Evolutionary conservation across 2,329 filamentous ascomycete genomes (phyloP), one percentile per base, ranked within the genome.

Genomic region (Cytospora mali): DNA sequence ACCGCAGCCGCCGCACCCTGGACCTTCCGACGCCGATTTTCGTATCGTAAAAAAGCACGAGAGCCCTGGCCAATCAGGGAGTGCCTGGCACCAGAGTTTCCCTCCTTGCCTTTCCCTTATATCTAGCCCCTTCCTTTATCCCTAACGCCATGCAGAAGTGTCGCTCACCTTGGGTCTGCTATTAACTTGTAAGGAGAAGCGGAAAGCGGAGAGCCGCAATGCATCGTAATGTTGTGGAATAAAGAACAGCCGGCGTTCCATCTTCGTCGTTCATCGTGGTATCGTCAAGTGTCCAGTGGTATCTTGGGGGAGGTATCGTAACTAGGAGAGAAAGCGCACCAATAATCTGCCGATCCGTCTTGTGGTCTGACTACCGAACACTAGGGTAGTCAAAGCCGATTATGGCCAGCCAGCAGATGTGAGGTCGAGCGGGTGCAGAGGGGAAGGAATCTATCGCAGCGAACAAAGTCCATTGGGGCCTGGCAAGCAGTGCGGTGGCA

Each of bases 221-320:
- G 39, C 51, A 55, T 39, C 35, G 35, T 13, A 61, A 33, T 46
- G 49, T 59, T 42, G 29, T 42, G 25, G 31, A 29, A 42, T 23
- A 48, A 60, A 52, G 42, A 58, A 51, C 35, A 61, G 54, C 49
- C 64, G n/a, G 53, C 61, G 53, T 55, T 48, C 39, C 49, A 39
- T 58, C 57, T n/a, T n/a, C n/a, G 49, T 60, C 58, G 50, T 60
- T 59, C 46, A 60, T 60, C 58, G 35, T 60, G 10, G 50, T 51
- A 28, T 65, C 61, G 27, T 64, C 49, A 61, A 49, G 49, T 65
- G 61, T 60, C 39, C 54, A 57, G 33, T 65, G 61, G 64, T 65
- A 65, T 65, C 63, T 58, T 56, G 52, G 42, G 49, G n/a, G 42
- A 61, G 57, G 61, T 65, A 60, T 65, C 53, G 56, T 50, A 55